These are phyloP conservation scores for Rhododendron mucronatum DNA, from an alignment of 148 eudicot species.

Conservation along the genomic window DNA sequence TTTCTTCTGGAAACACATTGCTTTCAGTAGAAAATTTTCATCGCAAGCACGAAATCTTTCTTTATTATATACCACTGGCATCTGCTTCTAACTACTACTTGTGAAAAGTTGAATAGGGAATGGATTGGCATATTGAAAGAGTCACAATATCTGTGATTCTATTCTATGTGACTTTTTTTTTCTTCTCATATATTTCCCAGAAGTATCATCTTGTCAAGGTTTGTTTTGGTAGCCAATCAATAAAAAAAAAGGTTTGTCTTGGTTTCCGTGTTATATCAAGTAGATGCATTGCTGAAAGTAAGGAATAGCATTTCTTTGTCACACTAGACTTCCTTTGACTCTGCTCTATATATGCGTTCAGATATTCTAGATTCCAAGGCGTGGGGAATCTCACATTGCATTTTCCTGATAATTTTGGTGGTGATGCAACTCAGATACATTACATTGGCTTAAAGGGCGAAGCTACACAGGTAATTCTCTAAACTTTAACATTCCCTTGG, in stretches of 20 bases:
- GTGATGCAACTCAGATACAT: slow-evolving; percentile 77
- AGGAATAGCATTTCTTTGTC: slow-evolving; percentile 3
- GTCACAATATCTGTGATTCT: not conserved
- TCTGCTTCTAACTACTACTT: not conserved
- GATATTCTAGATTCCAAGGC: slow-evolving; percentile 90
- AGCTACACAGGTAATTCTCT: slow-evolving; percentile 78
- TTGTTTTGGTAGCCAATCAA: too few species aligned
- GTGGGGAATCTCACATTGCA: slow-evolving; percentile 92
- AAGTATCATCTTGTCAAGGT: not conserved
- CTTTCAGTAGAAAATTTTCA: not conserved
- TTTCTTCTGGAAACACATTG: not conserved
- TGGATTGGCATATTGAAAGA: not conserved
- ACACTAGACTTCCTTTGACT: not conserved
- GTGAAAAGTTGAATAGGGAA: not conserved
- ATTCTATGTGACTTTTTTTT: not conserved
- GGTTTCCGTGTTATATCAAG: not conserved
- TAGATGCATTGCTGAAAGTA: not conserved
- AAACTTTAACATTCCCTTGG: not conserved
- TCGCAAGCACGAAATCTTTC: not conserved
- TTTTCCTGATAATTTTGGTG: slow-evolving; percentile 92
- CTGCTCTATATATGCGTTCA: slow-evolving; percentile 19
- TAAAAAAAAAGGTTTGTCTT: not conserved
- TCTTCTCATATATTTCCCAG: not conserved
- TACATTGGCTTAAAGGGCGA: slow-evolving; percentile 98
- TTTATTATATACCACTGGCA: not conserved